Base-by-base conservation (phyloP, 1,139 yeast genomes). In the Diutina pseudorugosa region DNA sequence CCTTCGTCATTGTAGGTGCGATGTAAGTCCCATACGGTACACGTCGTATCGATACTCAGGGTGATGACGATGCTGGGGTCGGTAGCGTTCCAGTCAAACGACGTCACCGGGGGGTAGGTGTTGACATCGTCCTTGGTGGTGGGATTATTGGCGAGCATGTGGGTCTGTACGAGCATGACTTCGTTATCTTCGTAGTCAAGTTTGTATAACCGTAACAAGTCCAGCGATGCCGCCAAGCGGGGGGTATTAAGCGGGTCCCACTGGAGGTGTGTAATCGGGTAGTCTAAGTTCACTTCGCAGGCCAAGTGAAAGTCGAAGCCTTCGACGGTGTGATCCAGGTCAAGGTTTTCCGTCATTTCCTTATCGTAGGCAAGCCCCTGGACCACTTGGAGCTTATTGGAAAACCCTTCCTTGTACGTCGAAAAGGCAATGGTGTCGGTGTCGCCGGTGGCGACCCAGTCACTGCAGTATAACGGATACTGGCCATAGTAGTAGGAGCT, bases 31-130 rank as follows among this genome's bases (percentile, higher is more conserved):
- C 98, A 93, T 3, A 90, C 83, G 0, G 98, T 91, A 67, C 98
- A 93, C 0, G 98, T 93, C 0, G 98, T 93, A 67, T 93, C 98
- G 11, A 93, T 89, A 33, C 94, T 83, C 56, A 94, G 82, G 1
- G 97, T 89, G 50, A 93, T 86, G 23, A 90, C 77, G 44, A 83
- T 68, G 53, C 80, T 78, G 7, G 89, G 79, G 60, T 88, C 93
- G 3, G 76, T 72, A 51, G 75, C 69, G 69, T 87, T 90, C 98
- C 98, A 93, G 66, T 93, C 97, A 63, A 93, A 89, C 4, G 95
- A 84, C 0, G 98, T 91, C 52, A 93, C 78, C 1, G 96, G 96
- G 0, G 95, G 93, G 52, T 79, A 71, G 18, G 77, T 79, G 63
- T 74, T 75, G 56, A 76, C 64, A 55, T 73, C 73, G 36, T 71